A percentile compares a stretch with the other conserved stretches of the same genome.
Conservation (phyloP, 192 early-diverging fungal species). For the Backusella luteola region DNA sequence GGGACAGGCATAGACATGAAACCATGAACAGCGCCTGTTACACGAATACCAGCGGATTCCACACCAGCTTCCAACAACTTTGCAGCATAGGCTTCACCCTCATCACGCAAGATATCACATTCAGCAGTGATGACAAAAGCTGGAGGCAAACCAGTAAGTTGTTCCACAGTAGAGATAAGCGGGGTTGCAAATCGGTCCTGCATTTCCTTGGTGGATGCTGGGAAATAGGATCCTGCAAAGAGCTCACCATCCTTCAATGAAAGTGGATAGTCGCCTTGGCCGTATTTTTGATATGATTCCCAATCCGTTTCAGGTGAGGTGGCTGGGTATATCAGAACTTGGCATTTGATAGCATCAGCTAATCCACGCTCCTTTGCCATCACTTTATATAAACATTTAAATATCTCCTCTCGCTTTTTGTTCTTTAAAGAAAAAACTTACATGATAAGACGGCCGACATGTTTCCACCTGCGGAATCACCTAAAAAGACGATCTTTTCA, state of each 20-base stretch:
- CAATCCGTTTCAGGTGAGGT: neutral
- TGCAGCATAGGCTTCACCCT: conserved; percentile 22
- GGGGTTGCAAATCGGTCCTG: neutral
- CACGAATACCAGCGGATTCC: conserved; percentile 23
- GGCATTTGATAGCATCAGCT: neutral
- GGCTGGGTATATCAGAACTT: conserved; percentile 22
- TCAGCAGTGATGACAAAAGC: conserved; percentile 27
- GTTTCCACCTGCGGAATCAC: conserved; percentile 30
- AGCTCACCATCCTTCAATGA: conserved; percentile 3
- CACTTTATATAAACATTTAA: neutral
- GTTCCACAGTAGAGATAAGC: neutral
- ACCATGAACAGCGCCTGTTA: conserved; percentile 16
- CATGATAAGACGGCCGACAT: conserved; percentile 6
- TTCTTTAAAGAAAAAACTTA: neutral
- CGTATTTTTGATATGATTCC: conserved; percentile 12
- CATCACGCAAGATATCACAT: conserved; percentile 26
- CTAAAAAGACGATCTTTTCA: conserved; percentile 12
- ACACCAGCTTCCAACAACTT: conserved; percentile 22
- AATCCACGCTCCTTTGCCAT: conserved; percentile 14
- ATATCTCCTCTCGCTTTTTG: neutral
- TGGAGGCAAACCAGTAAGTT: conserved; percentile 13
- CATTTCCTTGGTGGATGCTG: neutral
- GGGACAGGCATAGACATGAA: conserved; percentile 7
- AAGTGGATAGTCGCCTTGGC: conserved; percentile 12
- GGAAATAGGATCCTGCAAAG: neutral